These are phyloP conservation scores for Apiotrichum sp. DNA, from an alignment of 1,284 basidiomycete species.

Conservation along the genomic window DNA sequence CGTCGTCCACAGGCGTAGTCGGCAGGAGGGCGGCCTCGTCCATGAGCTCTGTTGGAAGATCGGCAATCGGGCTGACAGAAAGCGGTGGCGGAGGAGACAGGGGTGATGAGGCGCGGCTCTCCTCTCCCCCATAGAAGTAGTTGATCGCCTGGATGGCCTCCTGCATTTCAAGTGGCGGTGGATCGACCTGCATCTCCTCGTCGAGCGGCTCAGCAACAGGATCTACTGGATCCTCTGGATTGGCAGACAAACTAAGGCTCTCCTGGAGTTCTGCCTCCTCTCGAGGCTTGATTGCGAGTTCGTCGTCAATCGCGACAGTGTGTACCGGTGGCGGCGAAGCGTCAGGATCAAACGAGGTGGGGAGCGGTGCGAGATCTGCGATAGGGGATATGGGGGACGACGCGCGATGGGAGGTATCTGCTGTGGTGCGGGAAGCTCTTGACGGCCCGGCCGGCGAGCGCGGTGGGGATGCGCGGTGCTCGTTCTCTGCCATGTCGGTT, in stretches of 20 bases:
- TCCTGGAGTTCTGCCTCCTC: slow-evolving; percentile 1
- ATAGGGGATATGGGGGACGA: background rate
- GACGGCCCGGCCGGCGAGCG: too few relatives aligned
- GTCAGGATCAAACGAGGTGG: slow-evolving; percentile 11
- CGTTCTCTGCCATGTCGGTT: background rate
- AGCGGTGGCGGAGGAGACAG: too few relatives aligned
- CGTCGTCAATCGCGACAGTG: slow-evolving; percentile 6
- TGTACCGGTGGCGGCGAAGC: slow-evolving; percentile 4
- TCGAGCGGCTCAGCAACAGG: too few relatives aligned
- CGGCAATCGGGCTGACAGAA: too few relatives aligned
- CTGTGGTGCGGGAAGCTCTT: background rate
- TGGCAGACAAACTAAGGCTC: too few relatives aligned
- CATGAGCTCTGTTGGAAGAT: slow-evolving; percentile 5
- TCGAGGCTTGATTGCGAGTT: slow-evolving; percentile 6
- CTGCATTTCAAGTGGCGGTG: background rate
- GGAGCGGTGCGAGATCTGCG: slow-evolving; percentile 10
- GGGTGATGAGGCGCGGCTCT: too few relatives aligned
- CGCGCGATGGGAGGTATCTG: background rate
- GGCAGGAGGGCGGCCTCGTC: background rate
- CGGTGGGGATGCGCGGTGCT: too few relatives aligned
- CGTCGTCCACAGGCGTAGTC: too few relatives aligned
- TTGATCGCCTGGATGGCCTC: background rate
- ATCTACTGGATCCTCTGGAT: too few relatives aligned
- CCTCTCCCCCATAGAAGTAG: too few relatives aligned
- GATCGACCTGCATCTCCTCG: background rate